Evolutionary conservation across 2,329 filamentous ascomycete genomes (phyloP), one percentile per base, ranked within the genome.

Genomic region (Zarea fungicola): DNA sequence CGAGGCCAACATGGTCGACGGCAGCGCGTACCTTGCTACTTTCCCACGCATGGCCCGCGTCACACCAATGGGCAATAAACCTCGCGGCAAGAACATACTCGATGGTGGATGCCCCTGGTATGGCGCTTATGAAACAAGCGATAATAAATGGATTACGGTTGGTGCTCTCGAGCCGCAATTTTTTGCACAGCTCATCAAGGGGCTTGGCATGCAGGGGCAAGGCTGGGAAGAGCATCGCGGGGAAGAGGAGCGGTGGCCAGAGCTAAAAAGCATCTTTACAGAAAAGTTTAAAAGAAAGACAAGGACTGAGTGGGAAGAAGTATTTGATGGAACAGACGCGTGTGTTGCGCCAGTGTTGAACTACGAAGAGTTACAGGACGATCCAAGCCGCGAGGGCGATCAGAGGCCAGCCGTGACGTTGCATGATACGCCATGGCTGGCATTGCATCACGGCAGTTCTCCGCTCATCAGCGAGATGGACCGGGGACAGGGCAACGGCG

Each of bases 1-100:
- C 8, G 89, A 96, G 69, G 89, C 88, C 14, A 96, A 95, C 66
- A 97, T 97, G 92, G 92, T 96, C 11, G 92, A 97, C 69, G 92
- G 92, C 8, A 81, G 79, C 19, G 80, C 83, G 29, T 92, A 92
- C 65, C 70, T 97, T 22, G 84, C 85, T 2, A 85, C 83, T 0
- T 92, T 92, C 69, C 84, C 87, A 44, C 76, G 92, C 28, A 71
- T 95, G 52, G 74, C 75, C 23, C 73, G 76, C 53, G 83, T 84
- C 62, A 83, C 74, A 6, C 75, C 78, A 1, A 62, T 83, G 32
- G 91, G 89, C 73, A 64, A 72, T 56, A 65, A 65, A 4, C 75
- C 80, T 22, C 74, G 91, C 42, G 92, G 92, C 0, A 74, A 77
- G 48, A 96, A 96, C 65, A 58, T 85, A 49, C 70, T 97, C 40